These are phyloP conservation scores for barrel medic (Medicago truncatula) DNA, from an alignment of 306 rosid genomes.

Conservation along the genomic window DNA sequence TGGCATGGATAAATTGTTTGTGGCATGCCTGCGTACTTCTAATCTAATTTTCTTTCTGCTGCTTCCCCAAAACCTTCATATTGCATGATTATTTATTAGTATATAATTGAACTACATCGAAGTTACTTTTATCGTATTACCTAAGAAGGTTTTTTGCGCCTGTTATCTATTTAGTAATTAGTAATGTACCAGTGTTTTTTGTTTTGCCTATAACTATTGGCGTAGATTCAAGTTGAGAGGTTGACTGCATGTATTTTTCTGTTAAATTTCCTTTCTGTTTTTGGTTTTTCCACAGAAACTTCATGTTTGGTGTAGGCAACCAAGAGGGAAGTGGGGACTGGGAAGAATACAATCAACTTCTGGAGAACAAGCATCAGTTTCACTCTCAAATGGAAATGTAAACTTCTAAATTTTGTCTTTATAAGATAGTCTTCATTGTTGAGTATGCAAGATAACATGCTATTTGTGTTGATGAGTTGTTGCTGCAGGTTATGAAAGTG, in stretches of 20 bases:
- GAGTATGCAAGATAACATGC: constrained; percentile 37
- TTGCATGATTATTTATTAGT: constrained; percentile 8
- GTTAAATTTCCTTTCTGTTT: constrained; percentile 39
- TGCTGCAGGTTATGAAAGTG: constrained; percentile 67
- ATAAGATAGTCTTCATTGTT: constrained; percentile 31
- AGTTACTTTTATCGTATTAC: constrained; percentile 16
- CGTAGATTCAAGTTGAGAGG: constrained; percentile 23
- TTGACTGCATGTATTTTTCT: constrained; percentile 34
- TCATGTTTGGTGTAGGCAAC: constrained; percentile 84
- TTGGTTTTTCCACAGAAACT: constrained; percentile 73
- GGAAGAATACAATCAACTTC: constrained; percentile 82
- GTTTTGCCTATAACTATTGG: constrained; percentile 9
- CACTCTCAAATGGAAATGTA: constrained; percentile 75
- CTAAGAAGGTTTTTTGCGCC: constrained; percentile 5
- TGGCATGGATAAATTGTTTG: constrained; percentile 30
- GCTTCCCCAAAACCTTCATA: constrained; percentile 15
- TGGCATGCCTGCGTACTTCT: constrained; percentile 32
- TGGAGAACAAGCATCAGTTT: constrained; percentile 74
- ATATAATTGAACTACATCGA: neutral
- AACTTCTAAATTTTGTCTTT: constrained; percentile 42
- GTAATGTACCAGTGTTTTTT: constrained; percentile 31
- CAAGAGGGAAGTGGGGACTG: constrained; percentile 72
- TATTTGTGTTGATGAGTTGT: constrained; percentile 45
- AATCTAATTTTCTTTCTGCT: constrained; percentile 34
- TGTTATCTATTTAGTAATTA: constrained; percentile 14